Base-by-base conservation (phyloP, 495 filamentous ascomycete species). In the Rostrohypoxylon terebratum region DNA sequence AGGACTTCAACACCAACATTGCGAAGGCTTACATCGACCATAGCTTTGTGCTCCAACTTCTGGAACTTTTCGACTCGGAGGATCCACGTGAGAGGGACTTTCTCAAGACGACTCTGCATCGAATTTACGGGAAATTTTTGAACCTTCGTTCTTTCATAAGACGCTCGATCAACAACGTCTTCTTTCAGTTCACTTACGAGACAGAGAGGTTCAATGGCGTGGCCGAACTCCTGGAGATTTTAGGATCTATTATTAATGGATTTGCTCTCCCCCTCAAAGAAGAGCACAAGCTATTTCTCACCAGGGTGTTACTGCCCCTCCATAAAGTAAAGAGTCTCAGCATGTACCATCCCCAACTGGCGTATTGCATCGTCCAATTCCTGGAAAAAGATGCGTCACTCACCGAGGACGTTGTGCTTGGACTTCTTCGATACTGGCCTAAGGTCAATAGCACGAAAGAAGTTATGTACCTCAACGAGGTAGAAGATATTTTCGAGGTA, bases 1-100 rank as follows among this genome's bases (percentile, higher is more conserved):
- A 98, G 80, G 96, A 99, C 78, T 99, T 99, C 89, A 99, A 99
- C 81, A 99, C 96, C 36, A 99, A 99, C 80, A 97, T 97, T 73
- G 96, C 96, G n/a, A 99, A 99, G 80, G 90, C 93, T 31, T 97
- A 96, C 79, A 99, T 99, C 73, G 96, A 99, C 73, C 96, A 99
- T 79, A 91, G 92, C 78, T 99, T 99, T 77, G 96, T 99, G 11
- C 88, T 98, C 23, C 94, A 96, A 87, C 85, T 99, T 66, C 89
- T 99, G n/a, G 96, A 99, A 79, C 83, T 99, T 20, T 99, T 99
- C 77, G 96, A 99, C 81, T 99, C 96, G 1, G 96, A 99, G 84
- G 96, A 99, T 78, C 96, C 96, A 8, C 87, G 96, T 53, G 96
- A 99, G 82, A 89, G 96, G 55, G 96, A 99, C 82, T 99, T 99